Conservation (phyloP, 2,329 filamentous ascomycete genomes). For the Epichloe brachyelytri region DNA sequence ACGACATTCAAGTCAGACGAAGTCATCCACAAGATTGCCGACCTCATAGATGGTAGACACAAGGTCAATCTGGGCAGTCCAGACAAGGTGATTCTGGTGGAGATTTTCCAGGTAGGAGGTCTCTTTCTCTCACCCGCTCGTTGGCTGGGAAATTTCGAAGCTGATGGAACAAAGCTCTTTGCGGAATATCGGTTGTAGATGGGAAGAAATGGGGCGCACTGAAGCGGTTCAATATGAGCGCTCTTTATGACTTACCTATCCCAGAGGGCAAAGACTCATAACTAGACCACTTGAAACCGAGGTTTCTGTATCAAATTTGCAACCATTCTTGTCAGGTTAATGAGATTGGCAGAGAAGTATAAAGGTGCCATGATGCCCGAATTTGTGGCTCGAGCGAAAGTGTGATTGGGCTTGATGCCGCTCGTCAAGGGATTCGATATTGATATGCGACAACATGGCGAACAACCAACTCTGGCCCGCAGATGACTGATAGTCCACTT, state of each 20-base stretch:
- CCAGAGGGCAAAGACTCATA: not conserved
- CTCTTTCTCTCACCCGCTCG: not conserved
- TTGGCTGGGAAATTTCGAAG: not conserved
- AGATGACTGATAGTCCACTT: too few species aligned
- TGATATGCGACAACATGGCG: too few species aligned
- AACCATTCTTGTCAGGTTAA: not conserved
- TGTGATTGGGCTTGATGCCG: too few species aligned
- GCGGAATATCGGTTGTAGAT: conserved; percentile 68
- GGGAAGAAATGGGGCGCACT: conserved; percentile 55
- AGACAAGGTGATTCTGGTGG: conserved; percentile 66
- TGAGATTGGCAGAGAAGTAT: not conserved
- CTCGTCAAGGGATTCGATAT: too few species aligned
- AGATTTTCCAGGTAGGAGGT: conserved; percentile 61
- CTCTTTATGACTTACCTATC: conserved; percentile 41
- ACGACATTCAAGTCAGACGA: conserved; percentile 51
- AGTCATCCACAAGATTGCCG: conserved; percentile 60
- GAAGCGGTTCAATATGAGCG: conserved; percentile 67
- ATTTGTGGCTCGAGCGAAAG: too few species aligned
- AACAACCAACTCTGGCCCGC: too few species aligned
- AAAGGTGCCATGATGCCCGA: too few species aligned
- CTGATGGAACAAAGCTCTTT: conserved; percentile 38
- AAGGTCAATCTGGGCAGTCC: conserved; percentile 67
- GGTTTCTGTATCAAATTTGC: not conserved
- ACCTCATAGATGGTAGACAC: conserved; percentile 51
- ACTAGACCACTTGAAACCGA: too few species aligned